Conservation (phyloP, 768 basidiomycete genomes). For the Glaciozyma martinii region DNA sequence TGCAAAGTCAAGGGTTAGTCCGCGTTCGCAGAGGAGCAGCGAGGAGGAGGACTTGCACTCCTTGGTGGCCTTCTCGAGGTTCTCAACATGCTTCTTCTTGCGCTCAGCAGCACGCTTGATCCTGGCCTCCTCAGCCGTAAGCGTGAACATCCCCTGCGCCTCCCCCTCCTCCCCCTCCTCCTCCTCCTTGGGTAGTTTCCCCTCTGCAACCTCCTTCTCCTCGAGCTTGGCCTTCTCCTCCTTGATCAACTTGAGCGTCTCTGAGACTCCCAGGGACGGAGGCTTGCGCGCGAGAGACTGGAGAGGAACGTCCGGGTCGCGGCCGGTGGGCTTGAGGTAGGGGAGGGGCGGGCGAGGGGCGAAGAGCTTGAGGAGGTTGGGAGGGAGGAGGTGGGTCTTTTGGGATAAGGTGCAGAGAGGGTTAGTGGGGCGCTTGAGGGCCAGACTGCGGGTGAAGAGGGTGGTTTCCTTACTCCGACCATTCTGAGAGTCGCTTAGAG, state of each 20-base stretch:
- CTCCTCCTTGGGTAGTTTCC: slow-evolving; percentile 48
- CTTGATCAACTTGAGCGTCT: slow-evolving; percentile 60
- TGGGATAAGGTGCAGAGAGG: neutral
- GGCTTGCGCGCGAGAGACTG: slow-evolving; percentile 26
- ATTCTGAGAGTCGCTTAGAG: too few relatives aligned
- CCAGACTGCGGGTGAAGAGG: too few relatives aligned
- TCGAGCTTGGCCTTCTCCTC: slow-evolving; percentile 62
- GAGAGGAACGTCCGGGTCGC: slow-evolving; percentile 53
- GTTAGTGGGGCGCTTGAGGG: too few relatives aligned
- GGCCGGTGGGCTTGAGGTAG: slow-evolving; percentile 74
- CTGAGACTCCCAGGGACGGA: slow-evolving; percentile 65
- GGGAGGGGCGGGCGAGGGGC: slow-evolving; percentile 83
- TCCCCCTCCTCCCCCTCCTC: slow-evolving; percentile 46
- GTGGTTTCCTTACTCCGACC: too few relatives aligned
- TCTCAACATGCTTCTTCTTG: slow-evolving; percentile 37
- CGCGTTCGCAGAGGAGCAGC: neutral
- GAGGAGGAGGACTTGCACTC: neutral
- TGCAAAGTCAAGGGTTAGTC: slow-evolving; percentile 36
- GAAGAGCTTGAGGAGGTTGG: slow-evolving; percentile 93
- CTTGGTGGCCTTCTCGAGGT: slow-evolving; percentile 3
- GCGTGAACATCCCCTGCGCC: slow-evolving; percentile 42
- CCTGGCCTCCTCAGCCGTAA: slow-evolving; percentile 60
- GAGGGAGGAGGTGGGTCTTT: slow-evolving; percentile 69
- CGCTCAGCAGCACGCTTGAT: slow-evolving; percentile 65
- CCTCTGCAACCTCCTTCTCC: slow-evolving; percentile 31